A percentile compares a stretch with the other conserved stretches of the same genome.
phyloP scores from a whole-genome alignment of 2,329 filamentous ascomycete genomes.

The Scytalidium lignicola region DNA sequence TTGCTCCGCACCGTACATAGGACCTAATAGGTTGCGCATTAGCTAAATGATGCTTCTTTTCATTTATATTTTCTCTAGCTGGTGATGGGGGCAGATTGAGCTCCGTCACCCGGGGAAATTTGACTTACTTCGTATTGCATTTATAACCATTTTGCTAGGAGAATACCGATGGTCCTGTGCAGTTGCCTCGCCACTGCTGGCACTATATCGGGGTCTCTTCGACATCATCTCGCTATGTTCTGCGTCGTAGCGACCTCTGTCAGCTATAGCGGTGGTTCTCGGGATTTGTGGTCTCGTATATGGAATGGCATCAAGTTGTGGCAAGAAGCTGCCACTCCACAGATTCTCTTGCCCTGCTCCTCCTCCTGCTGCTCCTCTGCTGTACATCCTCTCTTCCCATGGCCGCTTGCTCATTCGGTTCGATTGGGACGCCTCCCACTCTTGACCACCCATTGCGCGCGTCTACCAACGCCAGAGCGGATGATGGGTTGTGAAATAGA shows the following conservation, averaged over 20 bases:
- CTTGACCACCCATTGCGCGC: conserved; percentile 25
- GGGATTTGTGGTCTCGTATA: conserved; percentile 10
- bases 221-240: neutral
- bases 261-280: neutral
- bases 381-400: conserved; percentile 15
- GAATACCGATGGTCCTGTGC: neutral
- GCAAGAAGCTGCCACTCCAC: conserved; percentile 17
- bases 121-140: neutral
- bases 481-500: neutral
- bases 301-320: conserved; percentile 19
- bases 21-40: neutral
- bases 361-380: conserved; percentile 9
- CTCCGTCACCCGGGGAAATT: no score
- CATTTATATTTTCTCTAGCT: no score
- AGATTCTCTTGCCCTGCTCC: conserved; percentile 8
- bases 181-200: neutral
- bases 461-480: conserved; percentile 15
- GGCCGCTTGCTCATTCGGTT: conserved; percentile 22
- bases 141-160: neutral
- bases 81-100: no score
- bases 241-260: neutral
- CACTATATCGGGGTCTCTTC: neutral
- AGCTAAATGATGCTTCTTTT: neutral
- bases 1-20: neutral
- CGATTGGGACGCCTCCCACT: conserved; percentile 21